phyloP scores from a whole-genome alignment of 1,284 basidiomycete genomes.

The Golubevia sp. region DNA sequence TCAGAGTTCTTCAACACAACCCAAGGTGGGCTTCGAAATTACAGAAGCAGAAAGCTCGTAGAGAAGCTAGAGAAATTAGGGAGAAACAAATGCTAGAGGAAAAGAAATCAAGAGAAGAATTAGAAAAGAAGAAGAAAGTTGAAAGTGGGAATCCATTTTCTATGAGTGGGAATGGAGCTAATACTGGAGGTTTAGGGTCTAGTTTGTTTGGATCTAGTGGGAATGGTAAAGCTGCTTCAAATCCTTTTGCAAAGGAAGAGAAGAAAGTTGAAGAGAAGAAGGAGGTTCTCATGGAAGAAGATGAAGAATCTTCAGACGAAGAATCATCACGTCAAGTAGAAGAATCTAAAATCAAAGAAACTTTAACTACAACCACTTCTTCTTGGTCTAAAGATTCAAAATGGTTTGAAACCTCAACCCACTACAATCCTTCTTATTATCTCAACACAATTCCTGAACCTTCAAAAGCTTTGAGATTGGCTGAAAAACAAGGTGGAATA shows the following conservation, averaged over 20 bases:
- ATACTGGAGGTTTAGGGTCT: too few species aligned
- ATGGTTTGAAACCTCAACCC: slow-evolving; percentile 29
- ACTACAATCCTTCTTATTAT: slow-evolving; percentile 37
- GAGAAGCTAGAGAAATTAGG: slow-evolving; percentile 11
- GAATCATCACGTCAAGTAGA: slow-evolving; percentile 34
- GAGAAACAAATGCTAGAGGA: slow-evolving; percentile 19
- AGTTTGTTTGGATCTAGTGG: too few species aligned
- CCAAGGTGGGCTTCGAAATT: slow-evolving; percentile 56
- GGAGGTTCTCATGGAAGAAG: slow-evolving; percentile 13
- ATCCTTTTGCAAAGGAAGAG: not conserved
- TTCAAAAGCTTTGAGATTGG: slow-evolving; percentile 9
- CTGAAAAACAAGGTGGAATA: not conserved
- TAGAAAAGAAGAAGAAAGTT: slow-evolving; percentile 25
- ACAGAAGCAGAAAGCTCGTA: slow-evolving; percentile 32
- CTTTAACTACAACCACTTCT: slow-evolving; percentile 18
- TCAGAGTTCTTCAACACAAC: slow-evolving; percentile 53
- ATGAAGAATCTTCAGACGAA: slow-evolving; percentile 29
- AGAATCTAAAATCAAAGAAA: slow-evolving; percentile 54
- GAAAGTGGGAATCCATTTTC: slow-evolving; percentile 18
- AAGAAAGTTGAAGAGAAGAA: slow-evolving; percentile 13
- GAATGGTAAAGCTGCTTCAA: too few species aligned
- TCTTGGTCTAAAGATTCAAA: slow-evolving; percentile 12
- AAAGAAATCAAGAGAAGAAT: slow-evolving; percentile 27
- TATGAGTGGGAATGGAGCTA: slow-evolving; percentile 8
- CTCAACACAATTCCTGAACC: slow-evolving; percentile 55